phyloP scores from a whole-genome alignment of 2,329 filamentous ascomycete species.

The Penicillium polonicum region DNA sequence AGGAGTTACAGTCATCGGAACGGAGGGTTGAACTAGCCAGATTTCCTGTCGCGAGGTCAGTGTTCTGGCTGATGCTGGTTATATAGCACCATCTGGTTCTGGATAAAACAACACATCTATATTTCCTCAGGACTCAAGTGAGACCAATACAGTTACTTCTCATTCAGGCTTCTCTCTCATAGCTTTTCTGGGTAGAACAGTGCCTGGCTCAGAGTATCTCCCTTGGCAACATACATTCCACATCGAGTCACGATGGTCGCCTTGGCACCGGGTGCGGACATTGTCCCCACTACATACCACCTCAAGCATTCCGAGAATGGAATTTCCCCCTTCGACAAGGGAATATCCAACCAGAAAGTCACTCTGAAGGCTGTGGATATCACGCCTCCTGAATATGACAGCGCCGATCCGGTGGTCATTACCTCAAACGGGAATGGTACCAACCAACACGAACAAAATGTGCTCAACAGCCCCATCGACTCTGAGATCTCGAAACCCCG shows the following conservation, averaged over 20 bases:
- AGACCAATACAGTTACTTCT: background rate
- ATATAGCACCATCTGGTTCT: constrained; percentile 22
- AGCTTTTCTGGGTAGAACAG: background rate
- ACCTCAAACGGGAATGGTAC: constrained; percentile 19
- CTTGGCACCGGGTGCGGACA: constrained; percentile 16
- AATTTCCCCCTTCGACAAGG: background rate
- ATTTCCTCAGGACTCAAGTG: background rate
- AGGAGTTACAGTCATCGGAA: constrained; percentile 22
- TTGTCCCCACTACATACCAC: constrained; percentile 6
- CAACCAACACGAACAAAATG: constrained; percentile 9
- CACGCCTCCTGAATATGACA: constrained; percentile 9
- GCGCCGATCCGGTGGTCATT: constrained; percentile 4
- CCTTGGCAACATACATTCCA: constrained; percentile 1
- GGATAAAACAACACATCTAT: background rate
- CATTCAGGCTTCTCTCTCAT: background rate
- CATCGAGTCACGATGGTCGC: constrained; percentile 20
- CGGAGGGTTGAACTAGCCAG: background rate
- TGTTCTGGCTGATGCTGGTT: background rate
- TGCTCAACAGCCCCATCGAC: background rate
- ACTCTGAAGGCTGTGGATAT: background rate
- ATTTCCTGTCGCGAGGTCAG: constrained; percentile 1
- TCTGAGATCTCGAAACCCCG: background rate
- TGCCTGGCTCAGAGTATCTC: constrained; percentile 1
- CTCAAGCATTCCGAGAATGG: constrained; percentile 10
- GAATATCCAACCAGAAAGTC: background rate